Evolutionary conservation across 805 yeast genomes (phyloP).

Genomic region (Lachancea sp.): DNA sequence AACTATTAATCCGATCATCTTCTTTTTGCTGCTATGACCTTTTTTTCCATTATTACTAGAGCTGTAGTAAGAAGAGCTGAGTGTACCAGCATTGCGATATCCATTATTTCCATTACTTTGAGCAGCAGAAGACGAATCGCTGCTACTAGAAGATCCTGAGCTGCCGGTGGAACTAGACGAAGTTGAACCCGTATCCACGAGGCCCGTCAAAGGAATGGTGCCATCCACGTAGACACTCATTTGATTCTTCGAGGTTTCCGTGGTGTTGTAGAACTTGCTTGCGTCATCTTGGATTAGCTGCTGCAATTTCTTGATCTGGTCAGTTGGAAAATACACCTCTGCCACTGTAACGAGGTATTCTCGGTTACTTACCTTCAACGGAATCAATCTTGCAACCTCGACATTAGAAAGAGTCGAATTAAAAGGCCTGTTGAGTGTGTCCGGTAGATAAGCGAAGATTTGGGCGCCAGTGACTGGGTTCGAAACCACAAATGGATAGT

Average conservation of each 20-base stretch:
- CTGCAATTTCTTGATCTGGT: conserved; percentile 44
- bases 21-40: conserved; percentile 30
- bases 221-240: conserved; percentile 65
- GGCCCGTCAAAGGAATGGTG: conserved; percentile 26
- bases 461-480: conserved; percentile 83
- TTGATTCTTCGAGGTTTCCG: conserved; percentile 43
- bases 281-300: conserved; percentile 45
- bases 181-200: conserved; percentile 40
- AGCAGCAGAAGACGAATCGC: conserved; percentile 9
- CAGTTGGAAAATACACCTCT: conserved; percentile 69
- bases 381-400: conserved; percentile 63
- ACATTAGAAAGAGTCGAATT: conserved; percentile 43
- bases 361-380: conserved; percentile 52
- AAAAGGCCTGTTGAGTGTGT: conserved; percentile 60
- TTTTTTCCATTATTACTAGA: conserved; percentile 19
- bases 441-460: conserved; percentile 64
- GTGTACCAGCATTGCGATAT: conserved; percentile 21
- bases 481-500: conserved; percentile 79
- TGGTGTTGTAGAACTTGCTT: conserved; percentile 56
- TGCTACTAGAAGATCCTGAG: conserved; percentile 34
- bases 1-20: conserved; percentile 69
- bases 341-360: conserved; percentile 82
- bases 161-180: conserved; percentile 74
- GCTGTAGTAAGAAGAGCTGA: conserved; percentile 16
- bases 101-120: conserved; percentile 15